Evolutionary conservation across 768 basidiomycete genomes (phyloP).

Genomic region (Psilocybe sp.): DNA sequence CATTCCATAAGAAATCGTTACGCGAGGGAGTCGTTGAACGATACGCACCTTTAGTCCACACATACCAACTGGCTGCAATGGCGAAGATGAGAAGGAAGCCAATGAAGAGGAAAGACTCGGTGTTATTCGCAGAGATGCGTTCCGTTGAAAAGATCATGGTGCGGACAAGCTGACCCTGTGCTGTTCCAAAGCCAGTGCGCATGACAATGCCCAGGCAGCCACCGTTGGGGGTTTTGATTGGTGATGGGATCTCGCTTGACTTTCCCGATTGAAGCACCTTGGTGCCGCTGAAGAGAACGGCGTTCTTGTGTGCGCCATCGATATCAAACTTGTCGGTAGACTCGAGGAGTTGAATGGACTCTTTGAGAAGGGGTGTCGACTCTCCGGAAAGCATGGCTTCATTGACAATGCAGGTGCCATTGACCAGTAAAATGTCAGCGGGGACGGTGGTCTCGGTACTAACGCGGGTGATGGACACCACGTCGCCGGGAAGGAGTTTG

Average conservation of each 20-base stretch:
- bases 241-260: conserved; percentile 41
- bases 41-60: conserved; percentile 86
- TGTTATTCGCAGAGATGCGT: conserved; percentile 92
- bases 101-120: conserved; percentile 96
- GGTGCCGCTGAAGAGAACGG: conserved; percentile 93
- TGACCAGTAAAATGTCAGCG: conserved; percentile 89
- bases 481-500: conserved; percentile 86
- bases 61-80: conserved; percentile 96
- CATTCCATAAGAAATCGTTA: neutral
- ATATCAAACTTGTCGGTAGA: conserved; percentile 74
- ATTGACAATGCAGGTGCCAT: conserved; percentile 94
- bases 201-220: conserved; percentile 92
- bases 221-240: conserved; percentile 77
- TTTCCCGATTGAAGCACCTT: conserved; percentile 86
- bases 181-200: conserved; percentile 95
- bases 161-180: conserved; percentile 94
- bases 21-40: neutral
- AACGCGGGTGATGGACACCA: conserved; percentile 74
- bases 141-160: conserved; percentile 99
- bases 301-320: conserved; percentile 83
- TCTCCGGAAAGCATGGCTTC: conserved; percentile 99
- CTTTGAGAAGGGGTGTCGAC: conserved; percentile 94
- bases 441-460: conserved; percentile 86
- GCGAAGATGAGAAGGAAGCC: conserved; percentile 97
- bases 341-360: conserved; percentile 86